A percentile compares a stretch with the other conserved stretches of the same genome.
Evolutionary conservation across 169 alveolate genomes (phyloP).

Genomic region (Hepatocystis sp.): DNA sequence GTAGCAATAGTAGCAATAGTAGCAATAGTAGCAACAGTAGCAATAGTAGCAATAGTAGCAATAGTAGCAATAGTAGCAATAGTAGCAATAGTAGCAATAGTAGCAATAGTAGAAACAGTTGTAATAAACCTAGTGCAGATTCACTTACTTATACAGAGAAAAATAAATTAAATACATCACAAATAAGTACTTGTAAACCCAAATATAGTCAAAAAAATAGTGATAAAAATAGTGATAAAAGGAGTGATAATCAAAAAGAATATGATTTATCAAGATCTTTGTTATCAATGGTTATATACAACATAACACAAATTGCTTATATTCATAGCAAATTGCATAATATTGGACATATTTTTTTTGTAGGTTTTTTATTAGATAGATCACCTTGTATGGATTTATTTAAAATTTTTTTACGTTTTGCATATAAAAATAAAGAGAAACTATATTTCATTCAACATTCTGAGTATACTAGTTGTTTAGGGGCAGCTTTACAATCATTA

Average conservation of each 20-base stretch:
- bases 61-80: no score
- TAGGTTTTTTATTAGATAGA: slow-evolving; percentile 35
- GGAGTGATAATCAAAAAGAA: slow-evolving; percentile 2
- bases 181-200: no score
- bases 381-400: slow-evolving; percentile 21
- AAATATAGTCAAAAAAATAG: not conserved
- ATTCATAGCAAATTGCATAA: slow-evolving; percentile 40
- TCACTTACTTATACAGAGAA: no score
- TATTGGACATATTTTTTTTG: slow-evolving; percentile 27
- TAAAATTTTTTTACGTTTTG: slow-evolving; percentile 23
- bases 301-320: slow-evolving; percentile 16
- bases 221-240: not conserved
- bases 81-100: no score
- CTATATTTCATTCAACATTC: slow-evolving; percentile 28
- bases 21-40: no score
- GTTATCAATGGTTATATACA: slow-evolving; percentile 53
- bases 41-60: no score
- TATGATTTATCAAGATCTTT: slow-evolving; percentile 39
- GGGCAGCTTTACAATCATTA: slow-evolving; percentile 23
- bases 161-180: no score
- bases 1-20: no score
- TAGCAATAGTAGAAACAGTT: no score
- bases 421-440: slow-evolving; percentile 34
- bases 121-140: no score
- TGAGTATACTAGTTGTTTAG: slow-evolving; percentile 32